Conservation (phyloP, 306 rosid species). For the Casuarina equisetifolia region DNA sequence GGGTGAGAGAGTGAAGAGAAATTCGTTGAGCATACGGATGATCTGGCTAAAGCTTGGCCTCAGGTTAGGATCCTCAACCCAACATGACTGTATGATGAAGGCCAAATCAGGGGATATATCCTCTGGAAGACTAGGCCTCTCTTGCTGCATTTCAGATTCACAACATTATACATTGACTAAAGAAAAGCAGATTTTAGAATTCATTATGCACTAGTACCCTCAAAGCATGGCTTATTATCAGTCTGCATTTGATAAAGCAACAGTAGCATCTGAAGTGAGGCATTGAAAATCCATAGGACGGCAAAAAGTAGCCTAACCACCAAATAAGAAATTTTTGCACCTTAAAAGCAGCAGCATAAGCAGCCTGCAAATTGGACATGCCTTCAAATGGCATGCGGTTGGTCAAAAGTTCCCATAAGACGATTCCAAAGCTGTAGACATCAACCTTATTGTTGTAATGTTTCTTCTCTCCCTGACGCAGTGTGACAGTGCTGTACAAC, state of each 20-base stretch:
- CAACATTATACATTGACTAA: conserved; percentile 19
- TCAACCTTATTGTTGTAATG: conserved; percentile 98
- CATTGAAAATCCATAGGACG: neutral
- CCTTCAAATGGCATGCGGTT: conserved; percentile 99
- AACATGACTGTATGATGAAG: conserved; percentile 81
- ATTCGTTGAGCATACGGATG: conserved; percentile 74
- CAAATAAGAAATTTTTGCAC: conserved; percentile 34
- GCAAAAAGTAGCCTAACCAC: neutral
- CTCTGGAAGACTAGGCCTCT: conserved; percentile 77
- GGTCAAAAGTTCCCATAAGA: conserved; percentile 93
- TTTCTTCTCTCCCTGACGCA: conserved; percentile 97
- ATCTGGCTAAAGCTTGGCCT: conserved; percentile 89
- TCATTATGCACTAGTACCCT: conserved; percentile 3
- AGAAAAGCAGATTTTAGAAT: neutral
- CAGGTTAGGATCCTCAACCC: conserved; percentile 91
- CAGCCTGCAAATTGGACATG: conserved; percentile 99
- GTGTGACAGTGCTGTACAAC: conserved; percentile 96
- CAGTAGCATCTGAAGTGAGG: conserved; percentile 12
- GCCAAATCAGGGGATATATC: conserved; percentile 75
- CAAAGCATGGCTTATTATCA: conserved; percentile 15
- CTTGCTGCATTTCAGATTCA: conserved; percentile 74
- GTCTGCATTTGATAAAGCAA: conserved; percentile 10
- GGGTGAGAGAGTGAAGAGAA: conserved; percentile 67
- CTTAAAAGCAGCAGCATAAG: conserved; percentile 99
- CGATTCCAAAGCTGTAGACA: conserved; percentile 97